Conservation (phyloP, 1,284 basidiomycete genomes). For the Tremellales sp. region DNA sequence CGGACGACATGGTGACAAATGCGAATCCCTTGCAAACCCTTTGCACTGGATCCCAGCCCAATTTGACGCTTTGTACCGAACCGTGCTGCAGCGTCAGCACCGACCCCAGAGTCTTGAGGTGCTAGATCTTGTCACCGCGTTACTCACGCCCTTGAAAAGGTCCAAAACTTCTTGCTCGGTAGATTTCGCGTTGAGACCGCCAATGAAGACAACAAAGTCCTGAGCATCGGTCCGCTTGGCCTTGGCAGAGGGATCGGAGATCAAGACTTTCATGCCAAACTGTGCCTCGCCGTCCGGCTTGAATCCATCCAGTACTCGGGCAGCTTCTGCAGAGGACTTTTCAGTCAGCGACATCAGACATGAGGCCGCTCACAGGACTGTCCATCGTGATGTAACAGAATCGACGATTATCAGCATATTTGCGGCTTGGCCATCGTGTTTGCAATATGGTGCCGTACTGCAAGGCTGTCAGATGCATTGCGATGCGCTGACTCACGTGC, state of each 20-base stretch:
- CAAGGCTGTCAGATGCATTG: background rate
- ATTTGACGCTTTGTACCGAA: conserved; percentile 69
- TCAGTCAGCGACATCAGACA: background rate
- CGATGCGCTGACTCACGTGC: conserved; percentile 55
- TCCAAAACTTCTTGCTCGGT: conserved; percentile 65
- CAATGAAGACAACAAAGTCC: conserved; percentile 84
- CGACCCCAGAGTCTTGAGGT: too few species aligned
- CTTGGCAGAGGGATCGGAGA: conserved; percentile 85
- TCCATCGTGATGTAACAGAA: conserved; percentile 95
- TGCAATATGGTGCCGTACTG: conserved; percentile 89
- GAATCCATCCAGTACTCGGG: conserved; percentile 70
- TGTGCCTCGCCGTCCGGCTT: conserved; percentile 55
- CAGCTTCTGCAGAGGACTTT: conserved; percentile 69
- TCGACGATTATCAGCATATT: conserved; percentile 80
- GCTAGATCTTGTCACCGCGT: conserved; percentile 6
- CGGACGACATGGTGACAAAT: conserved; percentile 83
- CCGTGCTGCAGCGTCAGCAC: conserved; percentile 64
- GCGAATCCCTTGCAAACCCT: conserved; percentile 79
- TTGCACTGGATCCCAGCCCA: conserved; percentile 64
- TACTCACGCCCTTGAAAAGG: conserved; percentile 79
- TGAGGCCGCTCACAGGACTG: conserved; percentile 60
- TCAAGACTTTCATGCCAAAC: conserved; percentile 67
- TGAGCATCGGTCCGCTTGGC: conserved; percentile 82
- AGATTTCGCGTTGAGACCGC: conserved; percentile 61
- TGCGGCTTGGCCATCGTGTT: conserved; percentile 96